A percentile compares a stretch with the other conserved stretches of the same genome.
These are phyloP conservation scores for Phytophthora cryptogea DNA, from an alignment of 352 stramenopile species.

Conservation along the genomic window DNA sequence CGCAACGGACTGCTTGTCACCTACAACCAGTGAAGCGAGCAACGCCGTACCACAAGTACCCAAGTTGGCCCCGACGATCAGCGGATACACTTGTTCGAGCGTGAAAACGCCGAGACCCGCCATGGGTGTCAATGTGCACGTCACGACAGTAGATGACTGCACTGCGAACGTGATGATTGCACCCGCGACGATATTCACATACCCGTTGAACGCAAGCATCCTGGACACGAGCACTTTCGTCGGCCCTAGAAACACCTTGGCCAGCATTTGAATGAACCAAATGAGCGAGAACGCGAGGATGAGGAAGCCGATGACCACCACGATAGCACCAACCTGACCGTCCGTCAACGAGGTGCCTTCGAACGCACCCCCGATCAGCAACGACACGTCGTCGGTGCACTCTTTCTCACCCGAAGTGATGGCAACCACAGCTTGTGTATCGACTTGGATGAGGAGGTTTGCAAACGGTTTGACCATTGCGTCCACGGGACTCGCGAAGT, in stretches of 20 bases:
- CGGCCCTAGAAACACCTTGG: conserved; percentile 67
- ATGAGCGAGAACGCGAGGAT: conserved; percentile 46
- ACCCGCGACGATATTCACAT: conserved; percentile 86
- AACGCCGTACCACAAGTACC: conserved; percentile 90
- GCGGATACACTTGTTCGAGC: conserved; percentile 87
- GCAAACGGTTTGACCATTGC: conserved; percentile 40
- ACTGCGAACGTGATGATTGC: conserved; percentile 82
- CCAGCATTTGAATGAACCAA: conserved; percentile 49
- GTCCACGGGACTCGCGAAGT: conserved; percentile 45
- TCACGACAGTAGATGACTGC: conserved; percentile 91
- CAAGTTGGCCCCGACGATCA: conserved; percentile 93
- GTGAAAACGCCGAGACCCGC: conserved; percentile 86
- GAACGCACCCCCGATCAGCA: conserved; percentile 46
- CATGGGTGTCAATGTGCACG: conserved; percentile 84
- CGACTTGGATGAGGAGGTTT: conserved; percentile 32
- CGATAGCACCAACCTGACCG: conserved; percentile 41
- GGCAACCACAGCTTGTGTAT: conserved; percentile 38
- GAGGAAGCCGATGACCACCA: conserved; percentile 45
- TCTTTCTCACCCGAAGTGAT: conserved; percentile 28
- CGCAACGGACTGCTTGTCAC: conserved; percentile 69
- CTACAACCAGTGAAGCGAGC: conserved; percentile 82
- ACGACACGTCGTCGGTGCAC: conserved; percentile 30
- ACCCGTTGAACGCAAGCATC: conserved; percentile 87
- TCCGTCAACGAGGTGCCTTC: conserved; percentile 31
- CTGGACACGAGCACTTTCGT: conserved; percentile 84